A percentile compares a stretch with the other conserved stretches of the same genome.
Evolutionary conservation across 768 basidiomycete genomes (phyloP).

Genomic region (Candolleomyces eurysporus): DNA sequence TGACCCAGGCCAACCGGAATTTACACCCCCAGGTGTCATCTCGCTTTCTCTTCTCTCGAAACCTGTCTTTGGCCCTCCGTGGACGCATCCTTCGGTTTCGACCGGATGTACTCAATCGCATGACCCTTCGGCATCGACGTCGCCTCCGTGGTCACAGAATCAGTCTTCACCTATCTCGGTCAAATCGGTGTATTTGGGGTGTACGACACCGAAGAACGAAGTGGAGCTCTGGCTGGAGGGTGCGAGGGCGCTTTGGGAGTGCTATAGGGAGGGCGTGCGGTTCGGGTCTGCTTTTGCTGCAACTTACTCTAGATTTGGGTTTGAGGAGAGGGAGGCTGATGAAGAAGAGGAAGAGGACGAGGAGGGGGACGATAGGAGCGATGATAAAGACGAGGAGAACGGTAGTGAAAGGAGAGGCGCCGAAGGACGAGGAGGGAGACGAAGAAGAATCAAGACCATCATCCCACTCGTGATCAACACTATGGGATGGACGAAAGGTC

Average conservation of each 20-base stretch:
- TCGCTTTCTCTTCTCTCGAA: constrained; percentile 69
- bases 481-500: constrained; percentile 95
- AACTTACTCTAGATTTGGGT: too few relatives aligned
- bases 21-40: constrained; percentile 84
- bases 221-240: too few relatives aligned
- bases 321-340: too few relatives aligned
- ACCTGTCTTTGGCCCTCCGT: constrained; percentile 63
- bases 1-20: constrained; percentile 93
- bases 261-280: too few relatives aligned
- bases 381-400: constrained; percentile 18
- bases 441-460: constrained; percentile 44
- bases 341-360: too few relatives aligned
- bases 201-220: too few relatives aligned
- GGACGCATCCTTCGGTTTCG: background rate
- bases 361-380: constrained; percentile 25
- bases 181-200: too few relatives aligned
- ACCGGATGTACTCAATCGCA: background rate
- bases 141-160: too few relatives aligned
- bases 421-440: background rate
- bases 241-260: too few relatives aligned
- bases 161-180: too few relatives aligned
- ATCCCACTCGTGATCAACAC: constrained; percentile 92
- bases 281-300: too few relatives aligned
- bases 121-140: too few relatives aligned
- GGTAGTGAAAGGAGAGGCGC: constrained; percentile 17